Conservation (phyloP, 1,284 basidiomycete genomes). For the Xanthoconium separans region DNA sequence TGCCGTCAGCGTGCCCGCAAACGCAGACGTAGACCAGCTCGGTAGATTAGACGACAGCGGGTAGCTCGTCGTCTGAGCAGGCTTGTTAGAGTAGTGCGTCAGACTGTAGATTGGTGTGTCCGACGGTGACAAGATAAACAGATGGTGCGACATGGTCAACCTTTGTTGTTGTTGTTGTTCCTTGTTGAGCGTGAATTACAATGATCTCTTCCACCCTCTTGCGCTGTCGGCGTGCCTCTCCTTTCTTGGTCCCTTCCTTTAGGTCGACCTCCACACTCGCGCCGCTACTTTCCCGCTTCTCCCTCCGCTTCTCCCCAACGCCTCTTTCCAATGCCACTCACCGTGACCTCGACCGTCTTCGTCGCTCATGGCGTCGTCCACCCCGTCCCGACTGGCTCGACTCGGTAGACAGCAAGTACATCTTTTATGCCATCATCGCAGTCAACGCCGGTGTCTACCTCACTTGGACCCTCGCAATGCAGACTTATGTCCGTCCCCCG, state of each 20-base stretch:
- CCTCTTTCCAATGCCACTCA: slow-evolving; percentile 24
- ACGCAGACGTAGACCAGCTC: slow-evolving; percentile 83
- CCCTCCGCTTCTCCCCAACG: slow-evolving; percentile 20
- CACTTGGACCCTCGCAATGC: slow-evolving; percentile 40
- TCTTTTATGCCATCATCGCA: slow-evolving; percentile 48
- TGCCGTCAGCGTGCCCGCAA: slow-evolving; percentile 82
- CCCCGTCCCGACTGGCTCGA: slow-evolving; percentile 38
- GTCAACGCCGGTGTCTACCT: slow-evolving; percentile 46
- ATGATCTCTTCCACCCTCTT: slow-evolving; percentile 6
- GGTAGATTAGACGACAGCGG: slow-evolving; percentile 77
- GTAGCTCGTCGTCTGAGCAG: slow-evolving; percentile 54
- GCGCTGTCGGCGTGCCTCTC: slow-evolving; percentile 4
- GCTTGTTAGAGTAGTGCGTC: slow-evolving; percentile 76
- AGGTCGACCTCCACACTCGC: neutral
- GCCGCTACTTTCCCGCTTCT: neutral
- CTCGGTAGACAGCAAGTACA: slow-evolving; percentile 34
- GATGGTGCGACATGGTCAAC: slow-evolving; percentile 72
- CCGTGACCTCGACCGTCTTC: slow-evolving; percentile 14
- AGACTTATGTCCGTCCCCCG: slow-evolving; percentile 37
- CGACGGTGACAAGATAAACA: slow-evolving; percentile 78
- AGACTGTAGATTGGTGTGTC: slow-evolving; percentile 81
- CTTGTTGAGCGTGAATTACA: slow-evolving; percentile 1
- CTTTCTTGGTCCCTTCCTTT: neutral
- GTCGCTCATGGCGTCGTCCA: slow-evolving; percentile 26
- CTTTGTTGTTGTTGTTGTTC: slow-evolving; percentile 17